Percentiles rank a stretch among this genome's conserved stretches.
Evolutionary conservation across 2,329 filamentous ascomycete species (phyloP).

Genomic region (Calonectria pseudoturangicola): DNA sequence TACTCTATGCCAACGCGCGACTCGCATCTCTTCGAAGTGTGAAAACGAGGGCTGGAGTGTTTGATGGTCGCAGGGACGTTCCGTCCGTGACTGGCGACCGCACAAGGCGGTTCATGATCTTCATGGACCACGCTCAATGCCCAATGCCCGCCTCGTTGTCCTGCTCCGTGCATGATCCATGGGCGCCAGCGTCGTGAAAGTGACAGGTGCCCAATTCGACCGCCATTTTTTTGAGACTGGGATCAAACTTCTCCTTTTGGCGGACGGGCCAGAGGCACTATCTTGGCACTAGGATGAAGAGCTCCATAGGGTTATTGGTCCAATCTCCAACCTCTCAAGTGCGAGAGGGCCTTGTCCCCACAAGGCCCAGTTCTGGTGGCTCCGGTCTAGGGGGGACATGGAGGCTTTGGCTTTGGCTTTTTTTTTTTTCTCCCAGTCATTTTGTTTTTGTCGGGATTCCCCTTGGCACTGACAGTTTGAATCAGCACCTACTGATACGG

Average conservation of each 20-base stretch:
- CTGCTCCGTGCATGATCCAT: conserved; percentile 30
- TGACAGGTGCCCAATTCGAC: conserved; percentile 45
- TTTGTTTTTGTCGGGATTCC: conserved; percentile 31
- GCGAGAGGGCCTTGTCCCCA: conserved; percentile 17
- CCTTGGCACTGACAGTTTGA: not conserved
- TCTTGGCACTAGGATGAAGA: conserved; percentile 29
- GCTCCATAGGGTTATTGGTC: conserved; percentile 27
- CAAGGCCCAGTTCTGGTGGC: conserved; percentile 28
- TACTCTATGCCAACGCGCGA: not conserved
- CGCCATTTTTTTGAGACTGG: conserved; percentile 48
- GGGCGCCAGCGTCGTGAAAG: conserved; percentile 43
- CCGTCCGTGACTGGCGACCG: conserved; percentile 26
- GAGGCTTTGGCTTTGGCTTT: conserved; percentile 23
- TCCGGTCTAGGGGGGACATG: conserved; percentile 16
- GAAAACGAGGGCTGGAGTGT: conserved; percentile 34
- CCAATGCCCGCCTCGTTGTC: conserved; percentile 27
- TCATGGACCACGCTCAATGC: conserved; percentile 29
- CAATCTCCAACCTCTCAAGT: conserved; percentile 31
- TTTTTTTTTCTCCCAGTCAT: conserved; percentile 11
- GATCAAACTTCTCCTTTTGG: conserved; percentile 46
- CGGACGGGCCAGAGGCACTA: conserved; percentile 37
- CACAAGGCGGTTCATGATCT: conserved; percentile 24
- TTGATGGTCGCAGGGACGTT: conserved; percentile 49
- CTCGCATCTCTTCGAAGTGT: not conserved
- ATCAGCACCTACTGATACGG: not conserved